phyloP scores from a whole-genome alignment of 2,329 filamentous ascomycete species.

The Didymellaceae sp. region DNA sequence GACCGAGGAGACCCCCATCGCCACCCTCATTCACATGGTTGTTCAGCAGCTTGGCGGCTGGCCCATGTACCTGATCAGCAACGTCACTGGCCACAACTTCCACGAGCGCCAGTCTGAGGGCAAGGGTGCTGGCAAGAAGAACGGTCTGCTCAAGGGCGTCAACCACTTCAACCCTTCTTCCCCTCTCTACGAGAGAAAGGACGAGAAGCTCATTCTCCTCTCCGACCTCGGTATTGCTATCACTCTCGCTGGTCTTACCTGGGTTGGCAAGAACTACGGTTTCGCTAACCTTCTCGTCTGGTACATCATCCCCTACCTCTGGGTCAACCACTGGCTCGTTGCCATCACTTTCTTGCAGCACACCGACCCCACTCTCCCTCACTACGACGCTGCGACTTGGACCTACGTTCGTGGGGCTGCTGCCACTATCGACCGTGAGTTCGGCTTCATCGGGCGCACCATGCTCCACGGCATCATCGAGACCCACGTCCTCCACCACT shows the following conservation, averaged over 20 bases:
- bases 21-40: slow-evolving; percentile 75
- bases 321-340: slow-evolving; percentile 99
- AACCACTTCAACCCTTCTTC: slow-evolving; percentile 93
- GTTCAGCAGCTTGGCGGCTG: slow-evolving; percentile 90
- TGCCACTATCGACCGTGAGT: slow-evolving; percentile 95
- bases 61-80: slow-evolving; percentile 88
- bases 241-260: slow-evolving; percentile 66
- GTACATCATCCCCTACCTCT: slow-evolving; percentile 94
- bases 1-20: slow-evolving; percentile 91
- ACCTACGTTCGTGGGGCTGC: slow-evolving; percentile 92
- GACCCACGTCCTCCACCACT: slow-evolving; percentile 98
- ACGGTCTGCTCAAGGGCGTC: slow-evolving; percentile 79
- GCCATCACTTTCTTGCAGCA: slow-evolving; percentile 98
- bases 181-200: slow-evolving; percentile 89
- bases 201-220: slow-evolving; percentile 83
- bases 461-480: slow-evolving; percentile 96
- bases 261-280: slow-evolving; percentile 78
- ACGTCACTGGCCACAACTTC: slow-evolving; percentile 95
- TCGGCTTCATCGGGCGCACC: slow-evolving; percentile 90
- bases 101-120: slow-evolving; percentile 92
- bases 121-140: slow-evolving; percentile 89
- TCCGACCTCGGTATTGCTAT: slow-evolving; percentile 80
- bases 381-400: slow-evolving; percentile 88
- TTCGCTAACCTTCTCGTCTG: slow-evolving; percentile 88
- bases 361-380: slow-evolving; percentile 91